A percentile compares a stretch with the other conserved stretches of the same genome.
These are phyloP conservation scores for Piper betle DNA, from an alignment of 164 flowering plant species.

Conservation along the genomic window DNA sequence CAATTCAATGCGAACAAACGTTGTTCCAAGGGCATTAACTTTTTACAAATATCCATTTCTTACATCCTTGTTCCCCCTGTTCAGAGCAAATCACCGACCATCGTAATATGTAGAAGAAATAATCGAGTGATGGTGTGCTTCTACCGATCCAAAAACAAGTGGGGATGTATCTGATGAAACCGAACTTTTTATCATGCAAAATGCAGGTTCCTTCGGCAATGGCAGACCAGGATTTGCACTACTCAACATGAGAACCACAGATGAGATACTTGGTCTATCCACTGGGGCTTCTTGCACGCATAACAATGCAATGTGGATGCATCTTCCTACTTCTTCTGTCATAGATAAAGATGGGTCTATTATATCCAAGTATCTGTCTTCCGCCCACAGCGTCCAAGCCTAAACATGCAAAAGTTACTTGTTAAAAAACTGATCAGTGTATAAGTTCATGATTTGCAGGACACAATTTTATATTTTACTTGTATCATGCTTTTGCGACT, in stretches of 20 bases:
- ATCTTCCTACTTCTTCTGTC: slow-evolving; percentile 1
- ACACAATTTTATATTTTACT: background rate
- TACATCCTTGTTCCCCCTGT: too few species aligned
- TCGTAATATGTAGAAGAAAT: too few species aligned
- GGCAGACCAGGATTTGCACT: slow-evolving; percentile 6
- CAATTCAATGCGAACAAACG: too few species aligned
- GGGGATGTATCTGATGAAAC: background rate
- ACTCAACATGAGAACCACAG: slow-evolving; percentile 3
- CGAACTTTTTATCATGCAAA: slow-evolving; percentile 1
- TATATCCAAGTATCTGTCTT: slow-evolving; percentile 3
- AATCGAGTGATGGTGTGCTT: too few species aligned
- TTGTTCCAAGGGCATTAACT: too few species aligned
- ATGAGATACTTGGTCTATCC: slow-evolving; percentile 3
- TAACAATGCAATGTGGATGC: slow-evolving; percentile 9
- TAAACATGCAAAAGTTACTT: background rate
- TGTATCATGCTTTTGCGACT: background rate
- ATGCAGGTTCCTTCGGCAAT: slow-evolving; percentile 19
- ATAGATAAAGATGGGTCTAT: slow-evolving; percentile 1
- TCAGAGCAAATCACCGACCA: too few species aligned
- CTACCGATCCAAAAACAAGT: too few species aligned
- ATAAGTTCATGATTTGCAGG: background rate
- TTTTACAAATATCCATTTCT: too few species aligned
- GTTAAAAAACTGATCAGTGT: too few species aligned
- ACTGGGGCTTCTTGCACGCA: slow-evolving; percentile 4
- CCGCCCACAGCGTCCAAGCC: slow-evolving; percentile 13